Evolutionary conservation across 176 grass and related monocot species (phyloP), one percentile per base, ranked within the genome.

Genomic region (Cocos nucifera): DNA sequence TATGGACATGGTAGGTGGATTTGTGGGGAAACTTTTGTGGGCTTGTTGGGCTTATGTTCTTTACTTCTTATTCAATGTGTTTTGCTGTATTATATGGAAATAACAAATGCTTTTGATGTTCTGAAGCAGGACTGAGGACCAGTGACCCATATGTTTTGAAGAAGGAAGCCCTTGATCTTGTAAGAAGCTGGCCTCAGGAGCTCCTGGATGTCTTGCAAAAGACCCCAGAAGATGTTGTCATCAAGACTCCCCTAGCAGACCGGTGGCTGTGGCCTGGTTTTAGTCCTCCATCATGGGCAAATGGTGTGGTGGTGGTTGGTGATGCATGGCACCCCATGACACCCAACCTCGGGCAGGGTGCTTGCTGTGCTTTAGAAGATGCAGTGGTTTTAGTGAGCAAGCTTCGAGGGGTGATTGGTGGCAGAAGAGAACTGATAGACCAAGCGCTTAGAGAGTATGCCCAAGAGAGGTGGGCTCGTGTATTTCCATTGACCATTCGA

Each of bases 301-400:
- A 72, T 15, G 75, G 75, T 18, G 86, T 84, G 26, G 91, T 90
- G 51, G 73, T 96, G 23, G 83, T 77, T 5, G 91, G 91, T 20
- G 91, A 96, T 54, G 86, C 86, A 49, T 96, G 91, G 91, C 91
- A 96, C 68, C 91, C 91, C n/a, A 96, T 96, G 91, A 95, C 91
- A 5, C 91, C 91, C 66, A 95, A 95, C 73, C 83, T 95, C 19
- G 91, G 86, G 19, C 91, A 95, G 75, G 91, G 91, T 14, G 86
- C 86, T 2, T 90, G 91, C 73, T 95, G 91, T 22, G 86, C 91
- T 44, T 74, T 95, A 17, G 91, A 95, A 75, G 91, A 95, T 80
- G 81, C 91, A 15, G 83, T 95, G 29, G 72, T 95, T 44, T 77
- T 95, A 19, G 80, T 64, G 19, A 79, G 71, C 22, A 85, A 60